phyloP scores from a whole-genome alignment of 805 yeast genomes.

The Candida xiaguanensis region DNA sequence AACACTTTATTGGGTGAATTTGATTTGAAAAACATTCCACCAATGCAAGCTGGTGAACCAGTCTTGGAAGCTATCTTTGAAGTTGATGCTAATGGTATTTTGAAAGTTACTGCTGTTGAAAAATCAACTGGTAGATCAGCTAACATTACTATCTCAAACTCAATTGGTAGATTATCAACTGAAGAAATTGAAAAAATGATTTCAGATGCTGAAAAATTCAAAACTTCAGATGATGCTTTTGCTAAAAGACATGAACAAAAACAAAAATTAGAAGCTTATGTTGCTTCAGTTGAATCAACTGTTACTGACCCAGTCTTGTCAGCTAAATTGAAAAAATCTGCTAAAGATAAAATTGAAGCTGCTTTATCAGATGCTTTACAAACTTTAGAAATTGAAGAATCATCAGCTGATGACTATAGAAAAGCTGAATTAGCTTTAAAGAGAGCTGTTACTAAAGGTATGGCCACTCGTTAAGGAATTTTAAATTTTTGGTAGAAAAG shows the following conservation, averaged over 20 bases:
- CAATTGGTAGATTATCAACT: slow-evolving; percentile 47
- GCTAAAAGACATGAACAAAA: slow-evolving; percentile 99
- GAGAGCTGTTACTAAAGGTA: slow-evolving; percentile 99
- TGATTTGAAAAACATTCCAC: slow-evolving; percentile 49
- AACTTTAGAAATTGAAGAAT: slow-evolving; percentile 94
- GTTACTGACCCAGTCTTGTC: slow-evolving; percentile 98
- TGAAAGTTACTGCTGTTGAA: slow-evolving; percentile 48
- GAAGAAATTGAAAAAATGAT: slow-evolving; percentile 49
- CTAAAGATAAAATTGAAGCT: slow-evolving; percentile 95
- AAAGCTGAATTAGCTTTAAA: slow-evolving; percentile 98
- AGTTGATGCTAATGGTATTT: slow-evolving; percentile 50
- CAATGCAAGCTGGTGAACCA: slow-evolving; percentile 50
- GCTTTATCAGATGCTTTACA: slow-evolving; percentile 98
- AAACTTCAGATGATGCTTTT: slow-evolving; percentile 98
- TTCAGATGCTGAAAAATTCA: slow-evolving; percentile 58
- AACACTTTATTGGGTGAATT: slow-evolving; percentile 50
- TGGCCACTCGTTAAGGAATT: slow-evolving; percentile 84
- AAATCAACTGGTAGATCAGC: slow-evolving; percentile 49
- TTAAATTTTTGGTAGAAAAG: background rate
- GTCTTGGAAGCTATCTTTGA: slow-evolving; percentile 48
- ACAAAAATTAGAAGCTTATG: slow-evolving; percentile 98
- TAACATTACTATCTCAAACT: slow-evolving; percentile 48
- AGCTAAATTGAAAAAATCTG: slow-evolving; percentile 94
- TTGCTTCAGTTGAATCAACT: slow-evolving; percentile 90
- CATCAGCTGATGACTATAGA: slow-evolving; percentile 95